Percentiles rank a stretch among this genome's conserved stretches.
Conservation (phyloP, 1,139 yeast genomes). For the Saccharomycopsis phalli region DNA sequence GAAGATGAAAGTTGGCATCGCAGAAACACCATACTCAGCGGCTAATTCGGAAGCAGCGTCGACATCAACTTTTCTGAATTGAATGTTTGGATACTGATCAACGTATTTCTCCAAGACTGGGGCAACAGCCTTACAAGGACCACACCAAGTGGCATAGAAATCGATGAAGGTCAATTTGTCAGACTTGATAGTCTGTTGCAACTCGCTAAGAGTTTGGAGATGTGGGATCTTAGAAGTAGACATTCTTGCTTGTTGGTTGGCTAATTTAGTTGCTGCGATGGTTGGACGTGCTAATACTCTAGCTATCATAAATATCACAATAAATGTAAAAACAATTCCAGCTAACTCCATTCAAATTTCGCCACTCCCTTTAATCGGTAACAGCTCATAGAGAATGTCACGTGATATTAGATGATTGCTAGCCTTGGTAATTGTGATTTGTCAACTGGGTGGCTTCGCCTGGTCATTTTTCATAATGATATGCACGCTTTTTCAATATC, state of each 20-base stretch:
- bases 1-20: conserved; percentile 84
- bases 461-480: too few species aligned
- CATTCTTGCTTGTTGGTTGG: neutral
- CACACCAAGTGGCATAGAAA: conserved; percentile 89
- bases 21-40: conserved; percentile 55
- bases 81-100: conserved; percentile 36
- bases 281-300: neutral
- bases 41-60: conserved; percentile 67
- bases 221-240: conserved; percentile 3
- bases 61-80: conserved; percentile 74
- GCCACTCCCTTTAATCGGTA: too few species aligned
- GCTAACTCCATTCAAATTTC: too few species aligned
- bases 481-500: too few species aligned
- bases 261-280: neutral
- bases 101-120: conserved; percentile 66
- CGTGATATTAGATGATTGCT: too few species aligned
- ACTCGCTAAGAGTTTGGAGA: conserved; percentile 4
- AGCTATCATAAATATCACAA: neutral
- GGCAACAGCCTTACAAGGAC: conserved; percentile 82
- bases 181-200: conserved; percentile 23
- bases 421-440: too few species aligned
- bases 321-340: neutral
- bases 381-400: too few species aligned
- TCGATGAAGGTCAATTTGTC: conserved; percentile 64
- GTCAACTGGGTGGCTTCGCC: too few species aligned